Conservation (phyloP, 805 yeast genomes). For the Pichia occidentalis region DNA sequence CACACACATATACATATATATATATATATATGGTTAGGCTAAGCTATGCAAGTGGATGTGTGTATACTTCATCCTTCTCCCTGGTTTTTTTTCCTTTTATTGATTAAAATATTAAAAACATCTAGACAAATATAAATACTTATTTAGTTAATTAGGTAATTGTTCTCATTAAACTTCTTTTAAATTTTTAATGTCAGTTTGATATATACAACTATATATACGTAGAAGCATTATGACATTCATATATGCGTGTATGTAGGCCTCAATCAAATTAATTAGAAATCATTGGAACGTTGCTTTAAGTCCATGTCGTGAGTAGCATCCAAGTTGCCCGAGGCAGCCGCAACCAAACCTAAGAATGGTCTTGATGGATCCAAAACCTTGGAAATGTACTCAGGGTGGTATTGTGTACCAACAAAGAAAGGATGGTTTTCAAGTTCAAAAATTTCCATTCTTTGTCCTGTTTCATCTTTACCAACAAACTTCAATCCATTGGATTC, state of each 20-base stretch:
- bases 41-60: too few relatives aligned
- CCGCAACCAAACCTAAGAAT: conserved; percentile 92
- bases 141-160: too few relatives aligned
- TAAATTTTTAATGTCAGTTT: neutral
- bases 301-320: conserved; percentile 44
- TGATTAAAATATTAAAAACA: too few relatives aligned
- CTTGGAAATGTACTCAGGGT: conserved; percentile 95
- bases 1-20: too few relatives aligned
- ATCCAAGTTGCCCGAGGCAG: conserved; percentile 78
- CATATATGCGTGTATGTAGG: too few relatives aligned
- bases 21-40: too few relatives aligned
- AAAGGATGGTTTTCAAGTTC: conserved; percentile 86
- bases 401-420: conserved; percentile 94
- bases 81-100: too few relatives aligned
- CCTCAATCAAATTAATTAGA: too few relatives aligned
- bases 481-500: conserved; percentile 78
- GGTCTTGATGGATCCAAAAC: conserved; percentile 97
- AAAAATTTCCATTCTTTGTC: conserved; percentile 87
- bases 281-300: conserved; percentile 27
- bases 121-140: too few relatives aligned
- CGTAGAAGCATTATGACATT: neutral
- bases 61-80: too few relatives aligned
- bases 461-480: conserved; percentile 89
- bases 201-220: neutral
- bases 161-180: neutral